A percentile compares a stretch with the other conserved stretches of the same genome.
phyloP scores from a whole-genome alignment of 2,329 filamentous ascomycete species.

The Mycosphaerella arachidis region DNA sequence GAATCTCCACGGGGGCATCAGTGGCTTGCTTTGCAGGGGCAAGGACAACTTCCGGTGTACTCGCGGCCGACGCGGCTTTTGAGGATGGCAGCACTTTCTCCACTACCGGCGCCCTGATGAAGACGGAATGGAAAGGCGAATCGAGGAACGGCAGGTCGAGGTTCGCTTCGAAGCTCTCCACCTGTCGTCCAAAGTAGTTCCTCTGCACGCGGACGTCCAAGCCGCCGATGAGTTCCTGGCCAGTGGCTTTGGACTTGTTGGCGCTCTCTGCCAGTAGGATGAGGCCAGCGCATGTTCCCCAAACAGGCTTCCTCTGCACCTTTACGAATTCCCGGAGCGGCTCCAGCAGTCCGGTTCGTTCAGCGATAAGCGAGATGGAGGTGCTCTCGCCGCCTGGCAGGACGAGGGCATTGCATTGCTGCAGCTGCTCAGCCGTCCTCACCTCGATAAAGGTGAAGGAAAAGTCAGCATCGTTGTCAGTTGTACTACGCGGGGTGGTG shows the following conservation, averaged over 20 bases:
- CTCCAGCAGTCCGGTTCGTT: slow-evolving; percentile 73
- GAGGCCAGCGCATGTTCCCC: slow-evolving; percentile 93
- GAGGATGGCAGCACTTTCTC: slow-evolving; percentile 63
- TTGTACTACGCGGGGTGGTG: too few species aligned
- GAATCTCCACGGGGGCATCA: slow-evolving; percentile 52
- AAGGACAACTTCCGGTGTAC: slow-evolving; percentile 48
- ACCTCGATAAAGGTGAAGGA: slow-evolving; percentile 70
- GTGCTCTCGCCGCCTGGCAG: slow-evolving; percentile 95
- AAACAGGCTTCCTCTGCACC: slow-evolving; percentile 74
- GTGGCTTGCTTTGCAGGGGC: slow-evolving; percentile 52
- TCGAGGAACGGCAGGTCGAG: slow-evolving; percentile 65
- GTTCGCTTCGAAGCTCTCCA: slow-evolving; percentile 80
- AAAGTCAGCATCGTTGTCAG: not conserved
- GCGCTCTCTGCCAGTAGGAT: slow-evolving; percentile 86
- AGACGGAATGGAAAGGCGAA: slow-evolving; percentile 70
- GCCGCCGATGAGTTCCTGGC: slow-evolving; percentile 89
- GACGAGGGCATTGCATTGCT: slow-evolving; percentile 73
- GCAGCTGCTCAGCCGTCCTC: slow-evolving; percentile 67
- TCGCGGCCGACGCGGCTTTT: slow-evolving; percentile 13
- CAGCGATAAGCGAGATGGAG: slow-evolving; percentile 82
- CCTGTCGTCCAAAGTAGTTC: slow-evolving; percentile 92
- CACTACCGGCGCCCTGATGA: slow-evolving; percentile 91
- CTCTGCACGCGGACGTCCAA: slow-evolving; percentile 85
- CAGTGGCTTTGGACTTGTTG: slow-evolving; percentile 82
- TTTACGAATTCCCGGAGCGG: slow-evolving; percentile 88